Base-by-base conservation (phyloP, 1,284 basidiomycete genomes). In the Pseudomicrostroma phylloplanum region DNA sequence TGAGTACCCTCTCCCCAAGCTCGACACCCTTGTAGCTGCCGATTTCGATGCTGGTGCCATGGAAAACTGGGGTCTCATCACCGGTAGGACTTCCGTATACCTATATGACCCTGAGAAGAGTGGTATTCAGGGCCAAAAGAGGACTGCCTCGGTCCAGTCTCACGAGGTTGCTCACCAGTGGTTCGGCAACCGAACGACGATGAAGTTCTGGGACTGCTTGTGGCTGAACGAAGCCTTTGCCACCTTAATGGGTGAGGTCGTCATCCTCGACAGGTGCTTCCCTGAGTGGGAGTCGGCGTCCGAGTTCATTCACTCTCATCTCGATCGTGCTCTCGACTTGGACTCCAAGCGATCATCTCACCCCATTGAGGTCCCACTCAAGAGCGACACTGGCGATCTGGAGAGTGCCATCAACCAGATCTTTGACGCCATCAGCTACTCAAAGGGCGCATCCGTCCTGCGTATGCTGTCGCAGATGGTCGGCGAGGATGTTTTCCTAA, bases 261-360 rank as follows among this genome's bases (percentile, higher is more conserved):
- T 96, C 71, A 87, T 94, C 61, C 83, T 91, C 58, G 87, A 91
- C 86, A 70, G 69, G 41, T 69, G 68, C 67, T 78, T 67, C 80
- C 84, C 84, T 13, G 82, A 83, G 66, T 85, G 84, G 83, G 81
- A 83, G 64, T 81, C 83, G 40, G 80, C 82, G 58, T 79, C 81
- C 39, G 80, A 81, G 58, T 86, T 86, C 80, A 81, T 85, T 72
- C 82, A 81, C 63, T 72, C 76, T 30, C 84, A 85, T 69, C 77
- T 85, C 36, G 79, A 81, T 54, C 72, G 80, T 30, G 92, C 93
- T 13, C 84, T 96, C 40, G 82, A 83, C 42, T 85, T 96, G 60
- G 94, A 98, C 76, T 86, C 90, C 11, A 91, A 93, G 79, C 83
- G 89, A 15, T 94, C 92, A 15, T 93, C 91, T 39, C 94, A 98